Evolutionary conservation across 2,329 filamentous ascomycete genomes (phyloP), one percentile per base, ranked within the genome.

Genomic region (Dichotomopilus funicola): DNA sequence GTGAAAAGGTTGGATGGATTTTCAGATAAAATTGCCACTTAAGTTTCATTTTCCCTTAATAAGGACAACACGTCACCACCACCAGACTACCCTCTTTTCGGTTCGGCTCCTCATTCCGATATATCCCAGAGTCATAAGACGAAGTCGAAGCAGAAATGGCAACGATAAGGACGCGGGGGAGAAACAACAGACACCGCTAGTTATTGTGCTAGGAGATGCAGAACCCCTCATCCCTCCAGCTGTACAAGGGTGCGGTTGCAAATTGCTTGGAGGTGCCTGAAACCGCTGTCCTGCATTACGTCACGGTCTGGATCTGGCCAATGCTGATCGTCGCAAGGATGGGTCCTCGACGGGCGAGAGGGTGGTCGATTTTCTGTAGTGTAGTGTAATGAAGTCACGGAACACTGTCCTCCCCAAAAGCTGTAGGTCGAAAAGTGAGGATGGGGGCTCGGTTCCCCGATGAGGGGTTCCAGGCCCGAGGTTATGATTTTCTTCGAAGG

Each of bases 301-400:
- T 60, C 59, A 60, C 59, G 45, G 34, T 19, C 7, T 50, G 51
- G 40, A 40, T 6, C 43, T 1, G 35, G 11, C 47, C 38, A 55
- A 46, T 51, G 38, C 9, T 41, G 56, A 58, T 55, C 56, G 52
- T 36, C 56, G 41, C 52, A 54, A 31, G 52, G 56, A 49, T 57
- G 4, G 13, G 11, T n/a, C 33, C 4, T n/a, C 13, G 19, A 6
- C 19, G 19, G 19, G 3, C 19, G 19, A 27, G 19, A 3, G 19
- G 19, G 19, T 3, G 19, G 19, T 27, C 19, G 19, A 27, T 27
- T 27, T 27, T 27, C 19, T 27, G 19, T 27, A 27, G 19, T 3
- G 19, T 27, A 27, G 19, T 27, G 3, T 27, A 27, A 27, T 27
- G n/a, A n/a, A 27, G 19, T 27, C 19, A 27, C 19, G 19, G 19